Evolutionary conservation across 768 basidiomycete genomes (phyloP), one percentile per base, ranked within the genome.

Genomic region (Hemileccinum rubropunctum): DNA sequence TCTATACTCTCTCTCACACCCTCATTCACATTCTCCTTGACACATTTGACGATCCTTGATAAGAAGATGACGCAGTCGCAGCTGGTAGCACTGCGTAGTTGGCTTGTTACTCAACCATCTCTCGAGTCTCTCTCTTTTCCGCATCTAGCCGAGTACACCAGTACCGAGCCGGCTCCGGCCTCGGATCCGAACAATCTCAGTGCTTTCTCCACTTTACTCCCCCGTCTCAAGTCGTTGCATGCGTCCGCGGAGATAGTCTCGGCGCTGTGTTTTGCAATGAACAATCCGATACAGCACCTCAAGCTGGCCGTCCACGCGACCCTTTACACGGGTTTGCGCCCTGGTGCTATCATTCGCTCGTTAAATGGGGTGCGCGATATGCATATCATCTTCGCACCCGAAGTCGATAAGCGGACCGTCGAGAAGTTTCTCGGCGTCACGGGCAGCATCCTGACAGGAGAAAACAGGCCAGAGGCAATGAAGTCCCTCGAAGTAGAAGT

Each of bases 401-500:
- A 63, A 20, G 66, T 67, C n/a, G 66, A 67, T 42, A 67, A 62
- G 56, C 48, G 66, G 42, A 67, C 67, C 0, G 65, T 62, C 10
- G 66, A 69, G 35, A 67, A 67, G 28, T 67, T 67, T 33, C 61
- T 67, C 20, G 63, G 56, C 0, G 50, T 58, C 0, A 60, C 62
- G 15, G 66, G 66, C 14, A 53, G 48, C 30, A 58, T 59, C 42
- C 23, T 67, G 12, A 49, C 60, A 1, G 58, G 56, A 5, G 48
- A 43, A 13, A 37, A 50, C 30, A 58, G 51, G 26, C 15, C 28
- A 0, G 51, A 30, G 10, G 56, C 48, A 10, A 54, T 67, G 36
- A 52, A 51, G 6, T 57, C 49, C 14, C 61, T 67, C 13, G 65
- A 67, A 30, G 56, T 67, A 4, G 66, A 67, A 20, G 65, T 65